A percentile compares a stretch with the other conserved stretches of the same genome.
Evolutionary conservation across 306 rosid genomes (phyloP).

Genomic region (Citrullus colocynthis): DNA sequence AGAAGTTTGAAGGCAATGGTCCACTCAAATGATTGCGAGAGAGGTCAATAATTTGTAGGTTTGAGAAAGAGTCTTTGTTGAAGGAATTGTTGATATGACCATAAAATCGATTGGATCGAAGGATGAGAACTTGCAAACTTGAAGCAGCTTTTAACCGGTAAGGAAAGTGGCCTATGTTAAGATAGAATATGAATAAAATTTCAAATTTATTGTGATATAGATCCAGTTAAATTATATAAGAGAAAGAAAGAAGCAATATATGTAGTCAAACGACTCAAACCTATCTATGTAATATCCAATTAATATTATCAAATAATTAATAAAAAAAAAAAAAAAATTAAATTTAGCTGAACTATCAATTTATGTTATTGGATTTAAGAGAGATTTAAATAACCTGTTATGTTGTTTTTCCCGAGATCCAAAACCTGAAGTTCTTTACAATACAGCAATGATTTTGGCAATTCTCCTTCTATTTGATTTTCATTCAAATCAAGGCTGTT

Average conservation of each 20-base stretch:
- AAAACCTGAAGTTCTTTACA: conserved; percentile 12
- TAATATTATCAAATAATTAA: too few relatives aligned
- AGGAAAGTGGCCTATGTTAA: conserved; percentile 8
- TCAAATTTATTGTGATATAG: too few relatives aligned
- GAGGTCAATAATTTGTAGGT: conserved; percentile 22
- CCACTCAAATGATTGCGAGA: conserved; percentile 26
- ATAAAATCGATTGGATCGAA: conserved; percentile 21
- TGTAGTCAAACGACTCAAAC: too few relatives aligned
- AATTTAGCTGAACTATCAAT: too few relatives aligned
- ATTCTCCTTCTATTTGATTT: conserved; percentile 21
- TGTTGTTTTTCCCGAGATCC: conserved; percentile 24
- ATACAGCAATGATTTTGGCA: conserved; percentile 9
- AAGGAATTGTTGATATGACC: conserved; percentile 17
- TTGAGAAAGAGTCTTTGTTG: conserved; percentile 1
- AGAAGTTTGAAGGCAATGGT: conserved; percentile 9
- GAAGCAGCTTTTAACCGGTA: conserved; percentile 19
- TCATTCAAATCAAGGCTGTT: conserved; percentile 11
- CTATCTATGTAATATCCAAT: too few relatives aligned
- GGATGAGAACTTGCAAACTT: conserved; percentile 16
- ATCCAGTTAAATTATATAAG: too few relatives aligned
- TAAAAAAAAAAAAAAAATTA: too few relatives aligned
- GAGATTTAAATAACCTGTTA: conserved; percentile 1
- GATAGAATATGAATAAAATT: too few relatives aligned
- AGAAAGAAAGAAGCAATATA: too few relatives aligned
- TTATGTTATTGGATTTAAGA: too few relatives aligned